These are phyloP conservation scores for Heterobasidion occidentale DNA, from an alignment of 1,284 basidiomycete genomes.

Conservation along the genomic window DNA sequence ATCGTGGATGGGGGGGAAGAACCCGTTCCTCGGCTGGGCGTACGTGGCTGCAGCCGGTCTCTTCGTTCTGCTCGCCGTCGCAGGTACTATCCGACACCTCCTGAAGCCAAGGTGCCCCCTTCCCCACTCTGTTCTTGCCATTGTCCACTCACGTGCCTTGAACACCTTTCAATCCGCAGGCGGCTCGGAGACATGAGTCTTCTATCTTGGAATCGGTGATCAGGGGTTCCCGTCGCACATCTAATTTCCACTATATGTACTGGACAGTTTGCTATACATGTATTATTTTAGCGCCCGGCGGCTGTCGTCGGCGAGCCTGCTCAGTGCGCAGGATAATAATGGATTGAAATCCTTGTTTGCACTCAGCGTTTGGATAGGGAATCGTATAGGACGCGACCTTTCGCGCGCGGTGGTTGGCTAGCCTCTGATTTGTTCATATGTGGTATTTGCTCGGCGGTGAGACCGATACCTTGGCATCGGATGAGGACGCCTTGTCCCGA, in stretches of 20 bases:
- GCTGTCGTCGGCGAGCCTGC: neutral
- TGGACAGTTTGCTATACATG: constrained; percentile 2
- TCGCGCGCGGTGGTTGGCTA: neutral
- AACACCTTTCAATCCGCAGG: constrained; percentile 25
- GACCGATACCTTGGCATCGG: constrained; percentile 51
- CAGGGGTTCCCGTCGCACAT: neutral
- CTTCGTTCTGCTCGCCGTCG: constrained; percentile 82
- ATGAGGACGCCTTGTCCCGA: constrained; percentile 29
- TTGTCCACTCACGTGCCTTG: neutral
- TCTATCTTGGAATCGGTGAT: constrained; percentile 74
- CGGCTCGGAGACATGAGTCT: constrained; percentile 79
- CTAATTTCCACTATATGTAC: neutral
- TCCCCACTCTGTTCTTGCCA: constrained; percentile 7
- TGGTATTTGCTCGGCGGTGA: constrained; percentile 15
- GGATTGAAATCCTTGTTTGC: too few species aligned
- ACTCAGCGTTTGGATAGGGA: too few species aligned
- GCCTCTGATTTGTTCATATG: neutral
- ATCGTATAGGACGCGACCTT: too few species aligned
- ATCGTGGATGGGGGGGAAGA: constrained; percentile 97
- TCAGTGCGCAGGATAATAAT: neutral
- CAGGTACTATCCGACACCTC: constrained; percentile 88
- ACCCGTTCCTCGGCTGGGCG: constrained; percentile 95
- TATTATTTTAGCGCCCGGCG: neutral
- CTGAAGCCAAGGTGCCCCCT: constrained; percentile 80
- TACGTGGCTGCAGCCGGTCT: constrained; percentile 88